phyloP scores from a whole-genome alignment of 805 yeast species.

The Ogataea neopini region DNA sequence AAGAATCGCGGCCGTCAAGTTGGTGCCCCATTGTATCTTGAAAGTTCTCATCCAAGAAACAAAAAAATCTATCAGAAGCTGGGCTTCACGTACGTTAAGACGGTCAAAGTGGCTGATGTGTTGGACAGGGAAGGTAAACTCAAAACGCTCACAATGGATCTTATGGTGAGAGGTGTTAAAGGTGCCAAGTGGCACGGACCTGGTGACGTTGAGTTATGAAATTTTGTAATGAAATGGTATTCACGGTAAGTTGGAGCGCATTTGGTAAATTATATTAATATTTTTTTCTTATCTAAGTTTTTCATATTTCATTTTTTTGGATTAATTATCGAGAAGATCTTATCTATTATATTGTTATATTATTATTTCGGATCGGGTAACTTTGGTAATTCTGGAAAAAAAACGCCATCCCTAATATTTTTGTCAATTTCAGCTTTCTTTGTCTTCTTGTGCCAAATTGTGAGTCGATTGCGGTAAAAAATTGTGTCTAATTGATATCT shows the following conservation, averaged over 20 bases:
- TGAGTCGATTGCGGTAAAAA: slow-evolving; percentile 44
- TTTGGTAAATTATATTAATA: no score
- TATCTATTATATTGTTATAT: neutral
- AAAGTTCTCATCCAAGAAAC: slow-evolving; percentile 56
- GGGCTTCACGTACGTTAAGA: slow-evolving; percentile 46
- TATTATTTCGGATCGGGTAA: neutral
- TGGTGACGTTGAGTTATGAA: slow-evolving; percentile 9
- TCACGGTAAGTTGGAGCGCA: neutral
- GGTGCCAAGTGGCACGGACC: slow-evolving; percentile 36
- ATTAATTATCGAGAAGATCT: neutral
- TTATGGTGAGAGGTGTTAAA: slow-evolving; percentile 41
- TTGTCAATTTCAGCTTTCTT: slow-evolving; percentile 34
- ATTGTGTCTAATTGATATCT: slow-evolving; percentile 41
- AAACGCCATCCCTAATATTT: slow-evolving; percentile 37
- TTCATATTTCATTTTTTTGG: neutral
- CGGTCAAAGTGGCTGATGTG: slow-evolving; percentile 37
- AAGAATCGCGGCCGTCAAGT: slow-evolving; percentile 32
- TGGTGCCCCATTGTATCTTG: slow-evolving; percentile 48
- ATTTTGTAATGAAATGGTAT: neutral
- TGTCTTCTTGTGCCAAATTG: slow-evolving; percentile 37
- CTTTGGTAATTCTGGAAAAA: slow-evolving; percentile 38
- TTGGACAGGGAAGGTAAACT: slow-evolving; percentile 25
- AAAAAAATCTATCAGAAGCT: slow-evolving; percentile 53
- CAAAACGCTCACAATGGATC: slow-evolving; percentile 36
- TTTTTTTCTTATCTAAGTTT: no score